A percentile compares a stretch with the other conserved stretches of the same genome.
These are phyloP conservation scores for Ambrosia trifida DNA, from an alignment of 129 eudicot species.

Conservation along the genomic window DNA sequence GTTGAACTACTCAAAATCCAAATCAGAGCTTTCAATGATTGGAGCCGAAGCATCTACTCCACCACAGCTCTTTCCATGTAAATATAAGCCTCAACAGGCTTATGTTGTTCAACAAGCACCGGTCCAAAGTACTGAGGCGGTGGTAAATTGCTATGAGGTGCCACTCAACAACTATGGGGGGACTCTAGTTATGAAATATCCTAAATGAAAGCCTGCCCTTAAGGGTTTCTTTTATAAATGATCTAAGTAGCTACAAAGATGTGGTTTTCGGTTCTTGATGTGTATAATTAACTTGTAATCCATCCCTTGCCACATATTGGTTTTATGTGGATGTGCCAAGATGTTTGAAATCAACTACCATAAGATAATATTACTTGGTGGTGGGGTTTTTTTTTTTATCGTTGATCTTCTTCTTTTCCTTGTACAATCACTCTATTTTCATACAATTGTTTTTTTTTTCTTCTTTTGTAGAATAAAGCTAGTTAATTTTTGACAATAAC, in stretches of 20 bases:
- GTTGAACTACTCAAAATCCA: neutral
- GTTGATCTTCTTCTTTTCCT: too few species aligned
- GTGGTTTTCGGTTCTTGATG: neutral
- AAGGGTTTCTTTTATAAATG: slow-evolving; percentile 23
- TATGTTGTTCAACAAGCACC: slow-evolving; percentile 25
- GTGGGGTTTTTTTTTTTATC: too few species aligned
- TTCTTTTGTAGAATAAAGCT: too few species aligned
- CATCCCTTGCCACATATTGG: slow-evolving; percentile 31
- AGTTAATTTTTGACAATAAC: too few species aligned
- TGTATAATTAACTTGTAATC: slow-evolving; percentile 21
- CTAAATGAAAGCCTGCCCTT: slow-evolving; percentile 32
- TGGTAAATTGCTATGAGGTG: slow-evolving; percentile 27
- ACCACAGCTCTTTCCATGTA: slow-evolving; percentile 14
- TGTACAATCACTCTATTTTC: too few species aligned
- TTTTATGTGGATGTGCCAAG: slow-evolving; percentile 31
- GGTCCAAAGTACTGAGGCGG: slow-evolving; percentile 17
- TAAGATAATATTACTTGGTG: slow-evolving; percentile 3
- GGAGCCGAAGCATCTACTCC: neutral
- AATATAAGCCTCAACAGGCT: slow-evolving; percentile 29
- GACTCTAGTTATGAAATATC: slow-evolving; percentile 29
- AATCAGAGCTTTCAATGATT: neutral
- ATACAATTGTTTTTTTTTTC: too few species aligned
- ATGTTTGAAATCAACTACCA: slow-evolving; percentile 9
- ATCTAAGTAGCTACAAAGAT: neutral
- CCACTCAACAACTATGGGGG: slow-evolving; percentile 33